phyloP scores from a whole-genome alignment of 2,329 filamentous ascomycete species.

The Colletotrichum ledebouriae region DNA sequence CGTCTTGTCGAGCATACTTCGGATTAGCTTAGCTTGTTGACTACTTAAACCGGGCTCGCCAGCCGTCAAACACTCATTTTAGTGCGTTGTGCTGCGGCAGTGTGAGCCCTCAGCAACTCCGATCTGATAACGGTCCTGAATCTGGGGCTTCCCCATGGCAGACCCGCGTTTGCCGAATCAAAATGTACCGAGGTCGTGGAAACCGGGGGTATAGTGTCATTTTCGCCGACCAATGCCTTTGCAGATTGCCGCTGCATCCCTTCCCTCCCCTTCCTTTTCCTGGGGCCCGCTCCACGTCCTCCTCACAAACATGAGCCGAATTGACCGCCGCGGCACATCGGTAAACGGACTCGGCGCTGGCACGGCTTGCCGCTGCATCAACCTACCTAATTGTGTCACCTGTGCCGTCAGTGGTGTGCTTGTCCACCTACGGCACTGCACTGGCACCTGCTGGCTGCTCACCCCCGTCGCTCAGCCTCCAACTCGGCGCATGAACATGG shows the following conservation, averaged over 20 bases:
- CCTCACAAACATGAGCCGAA: conserved; percentile 21
- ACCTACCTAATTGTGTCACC: conserved; percentile 3
- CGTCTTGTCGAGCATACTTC: too few species aligned
- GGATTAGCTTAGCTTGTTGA: too few species aligned
- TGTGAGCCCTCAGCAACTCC: conserved; percentile 16
- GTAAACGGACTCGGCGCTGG: conserved; percentile 3
- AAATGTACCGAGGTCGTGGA: conserved; percentile 33
- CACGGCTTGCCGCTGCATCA: conserved; percentile 1
- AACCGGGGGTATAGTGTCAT: neutral
- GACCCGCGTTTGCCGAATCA: conserved; percentile 37
- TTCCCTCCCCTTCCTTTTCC: neutral
- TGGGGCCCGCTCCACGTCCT: neutral
- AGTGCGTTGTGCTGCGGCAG: conserved; percentile 2
- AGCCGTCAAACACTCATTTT: neutral
- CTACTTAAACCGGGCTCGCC: neutral
- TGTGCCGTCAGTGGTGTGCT: conserved; percentile 13
- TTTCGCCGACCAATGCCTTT: conserved; percentile 4
- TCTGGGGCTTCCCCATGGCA: conserved; percentile 17
- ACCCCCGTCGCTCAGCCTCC: conserved; percentile 19
- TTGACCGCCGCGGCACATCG: conserved; percentile 15
- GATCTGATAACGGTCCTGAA: conserved; percentile 39
- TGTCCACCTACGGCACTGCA: neutral
- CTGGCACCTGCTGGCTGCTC: conserved; percentile 10
- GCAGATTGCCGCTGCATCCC: too few species aligned
- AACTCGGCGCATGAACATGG: conserved; percentile 39